Percentiles rank a stretch among this genome's conserved stretches.
Evolutionary conservation across 2,329 filamentous ascomycete genomes (phyloP).

Genomic region (Beauveria rudraprayagi): DNA sequence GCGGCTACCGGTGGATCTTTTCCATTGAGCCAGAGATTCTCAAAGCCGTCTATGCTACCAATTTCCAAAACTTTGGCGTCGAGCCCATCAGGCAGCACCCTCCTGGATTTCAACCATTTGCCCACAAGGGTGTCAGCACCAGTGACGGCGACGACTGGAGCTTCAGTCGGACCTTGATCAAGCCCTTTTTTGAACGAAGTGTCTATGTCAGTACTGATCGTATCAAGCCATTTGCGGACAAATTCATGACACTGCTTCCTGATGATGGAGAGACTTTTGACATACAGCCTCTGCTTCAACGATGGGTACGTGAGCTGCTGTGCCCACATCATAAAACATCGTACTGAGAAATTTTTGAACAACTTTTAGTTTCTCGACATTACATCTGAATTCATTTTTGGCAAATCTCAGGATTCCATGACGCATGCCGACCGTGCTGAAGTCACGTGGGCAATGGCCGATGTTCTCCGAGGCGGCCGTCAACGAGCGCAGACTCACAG

Average conservation of each 20-base stretch:
- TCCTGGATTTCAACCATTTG: slow-evolving; percentile 14
- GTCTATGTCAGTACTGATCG: slow-evolving; percentile 16
- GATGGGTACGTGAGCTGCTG: slow-evolving; percentile 12
- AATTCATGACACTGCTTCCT: slow-evolving; percentile 11
- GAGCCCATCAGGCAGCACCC: slow-evolving; percentile 16
- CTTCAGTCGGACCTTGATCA: slow-evolving; percentile 16
- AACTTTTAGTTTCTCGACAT: slow-evolving; percentile 14
- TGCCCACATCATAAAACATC: too few species aligned
- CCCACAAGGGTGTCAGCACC: slow-evolving; percentile 13
- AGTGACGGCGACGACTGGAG: slow-evolving; percentile 17
- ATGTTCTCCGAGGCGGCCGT: slow-evolving; percentile 14
- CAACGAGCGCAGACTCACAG: slow-evolving; percentile 13
- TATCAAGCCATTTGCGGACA: slow-evolving; percentile 15
- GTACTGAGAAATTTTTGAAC: neutral
- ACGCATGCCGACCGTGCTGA: slow-evolving; percentile 13
- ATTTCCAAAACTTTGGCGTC: slow-evolving; percentile 17
- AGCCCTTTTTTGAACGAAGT: slow-evolving; percentile 17
- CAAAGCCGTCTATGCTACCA: slow-evolving; percentile 17
- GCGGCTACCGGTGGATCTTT: slow-evolving; percentile 16
- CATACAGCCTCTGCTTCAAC: slow-evolving; percentile 14
- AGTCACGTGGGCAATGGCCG: slow-evolving; percentile 15
- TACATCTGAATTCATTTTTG: slow-evolving; percentile 15
- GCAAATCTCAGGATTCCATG: slow-evolving; percentile 13
- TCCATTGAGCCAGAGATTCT: slow-evolving; percentile 17
- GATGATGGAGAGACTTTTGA: slow-evolving; percentile 15